These are phyloP conservation scores for Graphilbum ipis-grandicollis DNA, from an alignment of 2,329 filamentous ascomycete genomes.

Conservation along the genomic window DNA sequence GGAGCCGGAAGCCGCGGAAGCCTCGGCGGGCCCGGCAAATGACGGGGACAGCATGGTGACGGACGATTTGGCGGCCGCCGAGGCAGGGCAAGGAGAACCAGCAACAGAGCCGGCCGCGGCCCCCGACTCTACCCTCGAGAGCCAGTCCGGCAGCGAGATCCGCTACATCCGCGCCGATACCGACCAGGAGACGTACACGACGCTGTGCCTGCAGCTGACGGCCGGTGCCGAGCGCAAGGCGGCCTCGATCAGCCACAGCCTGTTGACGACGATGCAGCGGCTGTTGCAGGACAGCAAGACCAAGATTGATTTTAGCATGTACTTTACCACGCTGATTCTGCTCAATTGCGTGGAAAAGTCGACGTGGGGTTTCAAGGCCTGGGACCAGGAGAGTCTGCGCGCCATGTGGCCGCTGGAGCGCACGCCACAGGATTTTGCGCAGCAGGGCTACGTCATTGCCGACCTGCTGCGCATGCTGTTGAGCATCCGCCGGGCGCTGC, in stretches of 20 bases:
- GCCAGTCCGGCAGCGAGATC: constrained; percentile 16
- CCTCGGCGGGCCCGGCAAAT: constrained; percentile 1
- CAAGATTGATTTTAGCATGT: constrained; percentile 42
- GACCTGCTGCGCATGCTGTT: constrained; percentile 43
- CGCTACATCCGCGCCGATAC: constrained; percentile 33
- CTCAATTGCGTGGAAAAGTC: constrained; percentile 51
- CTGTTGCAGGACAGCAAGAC: constrained; percentile 42
- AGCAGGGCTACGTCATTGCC: constrained; percentile 41
- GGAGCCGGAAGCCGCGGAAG: not conserved
- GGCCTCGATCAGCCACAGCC: constrained; percentile 36
- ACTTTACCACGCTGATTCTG: constrained; percentile 42
- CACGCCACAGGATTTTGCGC: constrained; percentile 36
- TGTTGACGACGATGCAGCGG: constrained; percentile 44
- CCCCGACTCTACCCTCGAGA: no score
- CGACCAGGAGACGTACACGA: constrained; percentile 39
- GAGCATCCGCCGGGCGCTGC: constrained; percentile 40
- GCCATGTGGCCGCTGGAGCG: constrained; percentile 44
- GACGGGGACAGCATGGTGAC: not conserved
- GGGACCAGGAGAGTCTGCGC: constrained; percentile 44
- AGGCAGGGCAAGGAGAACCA: no score
- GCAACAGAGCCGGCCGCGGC: no score
- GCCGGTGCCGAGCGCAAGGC: constrained; percentile 48
- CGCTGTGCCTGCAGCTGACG: constrained; percentile 46
- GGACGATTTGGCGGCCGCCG: not conserved
- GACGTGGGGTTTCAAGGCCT: constrained; percentile 51